phyloP scores from a whole-genome alignment of 805 yeast species.

The Starmerella stellata region DNA sequence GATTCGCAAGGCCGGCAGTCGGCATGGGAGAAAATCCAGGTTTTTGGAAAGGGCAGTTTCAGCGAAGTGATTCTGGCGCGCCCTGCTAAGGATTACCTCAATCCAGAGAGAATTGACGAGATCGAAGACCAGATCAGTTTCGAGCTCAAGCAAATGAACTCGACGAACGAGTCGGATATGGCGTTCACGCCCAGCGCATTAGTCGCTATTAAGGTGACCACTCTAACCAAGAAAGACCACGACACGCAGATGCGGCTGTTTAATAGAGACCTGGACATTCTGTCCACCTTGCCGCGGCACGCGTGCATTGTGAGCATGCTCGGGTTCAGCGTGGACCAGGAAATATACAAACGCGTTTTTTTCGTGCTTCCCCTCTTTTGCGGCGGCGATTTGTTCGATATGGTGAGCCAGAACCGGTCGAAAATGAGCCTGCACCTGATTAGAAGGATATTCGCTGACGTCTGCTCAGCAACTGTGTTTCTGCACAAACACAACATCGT shows the following conservation, averaged over 20 bases:
- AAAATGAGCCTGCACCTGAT: constrained; percentile 33
- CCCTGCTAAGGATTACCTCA: constrained; percentile 20
- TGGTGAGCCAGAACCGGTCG: constrained; percentile 31
- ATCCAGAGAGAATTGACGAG: constrained; percentile 17
- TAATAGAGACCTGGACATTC: constrained; percentile 55
- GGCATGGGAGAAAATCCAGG: constrained; percentile 15
- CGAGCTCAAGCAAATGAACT: constrained; percentile 5
- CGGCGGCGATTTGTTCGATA: constrained; percentile 73
- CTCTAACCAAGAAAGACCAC: constrained; percentile 29
- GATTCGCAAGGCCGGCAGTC: constrained; percentile 4
- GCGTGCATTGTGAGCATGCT: constrained; percentile 51
- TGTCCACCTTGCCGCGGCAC: constrained; percentile 32
- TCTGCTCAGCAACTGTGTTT: constrained; percentile 49
- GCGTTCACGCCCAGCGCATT: constrained; percentile 15
- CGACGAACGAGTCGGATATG: not conserved
- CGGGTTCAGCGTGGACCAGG: constrained; percentile 25
- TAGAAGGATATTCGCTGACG: constrained; percentile 49
- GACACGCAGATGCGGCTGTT: constrained; percentile 43
- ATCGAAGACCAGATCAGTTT: constrained; percentile 1
- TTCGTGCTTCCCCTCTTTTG: constrained; percentile 57
- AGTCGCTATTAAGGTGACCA: constrained; percentile 58
- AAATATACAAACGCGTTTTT: constrained; percentile 19
- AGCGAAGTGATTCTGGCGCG: constrained; percentile 25
- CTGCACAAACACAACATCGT: constrained; percentile 52
- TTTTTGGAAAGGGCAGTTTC: constrained; percentile 28